Evolutionary conservation across 345 rosid species (phyloP), one percentile per base, ranked within the genome.

Genomic region (Brassica rapa): DNA sequence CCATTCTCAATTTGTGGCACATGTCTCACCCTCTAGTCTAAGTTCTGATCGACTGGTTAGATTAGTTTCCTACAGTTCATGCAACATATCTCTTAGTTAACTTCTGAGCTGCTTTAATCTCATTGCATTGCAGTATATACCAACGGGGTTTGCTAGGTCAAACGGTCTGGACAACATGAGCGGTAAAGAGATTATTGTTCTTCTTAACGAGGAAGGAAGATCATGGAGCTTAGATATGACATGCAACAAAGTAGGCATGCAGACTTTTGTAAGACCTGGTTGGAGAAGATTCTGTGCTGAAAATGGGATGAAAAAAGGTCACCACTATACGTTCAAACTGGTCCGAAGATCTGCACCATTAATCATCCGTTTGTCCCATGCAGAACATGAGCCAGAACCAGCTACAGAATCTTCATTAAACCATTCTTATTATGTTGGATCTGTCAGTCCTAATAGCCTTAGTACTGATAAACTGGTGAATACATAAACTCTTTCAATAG

Each of bases 281-380:
- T 80, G 80, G 83, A 56, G 0, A 39, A 74, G 55, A 1, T 74
- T 80, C 62, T 80, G 83, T 33, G 32, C 2, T 69, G 76, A 3
- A 2, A 80, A 80, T 64, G 55, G 43, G 39, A 62, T 75, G 68
- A 30, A 6, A 0, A 21, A 7, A 37, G 75, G 76, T 70, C 39
- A 9, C 0, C 55, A n/a, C 1, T 75, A 6, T n/a, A 62, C 41
- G 7, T 56, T 70, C 55, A 56, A 74, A 74, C 71, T 80, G 29
- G 76, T 80, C 61, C 9, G 0, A 12, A 39, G 41, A 37, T 6
- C 61, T 21, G 53, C 8, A 39, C 61, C 68, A 32, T 68, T 56
- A 0, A 4, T 64, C 56, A 12, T 80, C 25, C 72, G 68, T 56
- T 63, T 80, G 78, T 67, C 29, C 49, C 74, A 46, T 1, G 23